Evolutionary conservation across 208 protist species (phyloP).

Genomic region (Acanthamoeba triangularis): DNA sequence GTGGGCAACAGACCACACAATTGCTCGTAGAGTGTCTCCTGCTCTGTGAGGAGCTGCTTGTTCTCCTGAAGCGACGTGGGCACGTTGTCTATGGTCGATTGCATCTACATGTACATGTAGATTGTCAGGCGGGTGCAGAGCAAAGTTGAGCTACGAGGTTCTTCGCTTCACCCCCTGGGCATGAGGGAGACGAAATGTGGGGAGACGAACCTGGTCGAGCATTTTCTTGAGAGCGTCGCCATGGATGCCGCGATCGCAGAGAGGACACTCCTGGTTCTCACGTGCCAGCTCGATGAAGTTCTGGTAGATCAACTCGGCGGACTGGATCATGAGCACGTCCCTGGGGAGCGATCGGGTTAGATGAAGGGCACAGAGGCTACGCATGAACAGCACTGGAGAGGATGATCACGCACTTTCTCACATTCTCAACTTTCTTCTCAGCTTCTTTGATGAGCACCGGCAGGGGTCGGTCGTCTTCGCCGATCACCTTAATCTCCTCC

Average conservation of each 20-base stretch:
- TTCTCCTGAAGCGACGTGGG: constrained; percentile 25
- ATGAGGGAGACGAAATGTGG: background rate
- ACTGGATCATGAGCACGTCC: constrained; percentile 74
- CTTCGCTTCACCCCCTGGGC: too few relatives aligned
- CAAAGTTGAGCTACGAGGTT: background rate
- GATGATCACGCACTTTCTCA: background rate
- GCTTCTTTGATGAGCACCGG: constrained; percentile 24
- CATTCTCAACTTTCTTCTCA: constrained; percentile 12
- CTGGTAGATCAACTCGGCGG: constrained; percentile 80
- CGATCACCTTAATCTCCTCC: background rate
- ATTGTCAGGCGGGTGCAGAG: background rate
- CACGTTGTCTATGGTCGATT: constrained; percentile 61
- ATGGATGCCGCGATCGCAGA: constrained; percentile 80
- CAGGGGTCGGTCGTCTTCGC: constrained; percentile 1
- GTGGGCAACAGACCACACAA: constrained; percentile 20
- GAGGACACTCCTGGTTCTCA: constrained; percentile 70
- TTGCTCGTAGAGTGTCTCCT: background rate
- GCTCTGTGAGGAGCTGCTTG: background rate
- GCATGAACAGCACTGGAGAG: too few relatives aligned
- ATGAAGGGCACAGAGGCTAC: background rate
- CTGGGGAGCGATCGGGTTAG: background rate
- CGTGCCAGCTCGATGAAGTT: constrained; percentile 81
- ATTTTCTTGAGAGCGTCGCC: constrained; percentile 27
- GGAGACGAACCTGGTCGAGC: constrained; percentile 6
- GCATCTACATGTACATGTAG: constrained; percentile 12